Conservation (phyloP, 805 yeast species). For the Lachancea meyersii region DNA sequence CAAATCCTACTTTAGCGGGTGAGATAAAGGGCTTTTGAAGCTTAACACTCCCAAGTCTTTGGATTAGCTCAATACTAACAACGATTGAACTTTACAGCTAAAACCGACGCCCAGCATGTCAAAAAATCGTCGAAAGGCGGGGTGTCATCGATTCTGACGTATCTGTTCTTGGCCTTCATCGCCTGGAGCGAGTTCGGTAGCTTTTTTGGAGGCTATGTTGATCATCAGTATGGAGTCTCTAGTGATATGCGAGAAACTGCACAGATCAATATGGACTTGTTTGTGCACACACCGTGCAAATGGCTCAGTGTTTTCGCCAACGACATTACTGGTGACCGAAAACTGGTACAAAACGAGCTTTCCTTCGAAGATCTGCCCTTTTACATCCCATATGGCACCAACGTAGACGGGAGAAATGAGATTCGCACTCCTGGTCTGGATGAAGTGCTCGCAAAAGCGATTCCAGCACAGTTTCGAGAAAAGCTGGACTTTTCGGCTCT, state of each 20-base stretch:
- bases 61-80: conserved; percentile 8
- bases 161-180: conserved; percentile 56
- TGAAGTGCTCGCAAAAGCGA: conserved; percentile 56
- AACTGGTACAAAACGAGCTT: conserved; percentile 70
- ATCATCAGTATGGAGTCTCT: conserved; percentile 74
- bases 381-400: conserved; percentile 45
- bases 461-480: conserved; percentile 57
- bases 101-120: conserved; percentile 61
- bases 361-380: conserved; percentile 61
- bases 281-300: conserved; percentile 80
- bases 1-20: too few relatives aligned
- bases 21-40: neutral
- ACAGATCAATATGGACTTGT: conserved; percentile 69
- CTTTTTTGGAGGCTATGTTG: conserved; percentile 73
- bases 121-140: conserved; percentile 77
- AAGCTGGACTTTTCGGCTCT: conserved; percentile 35
- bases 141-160: conserved; percentile 57
- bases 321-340: conserved; percentile 72
- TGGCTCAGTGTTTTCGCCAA: conserved; percentile 65
- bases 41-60: neutral
- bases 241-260: conserved; percentile 49
- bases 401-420: conserved; percentile 41
- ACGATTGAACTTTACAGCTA: conserved; percentile 38
- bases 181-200: conserved; percentile 83
- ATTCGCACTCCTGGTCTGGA: conserved; percentile 59